A percentile compares a stretch with the other conserved stretches of the same genome.
phyloP scores from a whole-genome alignment of 2,329 filamentous ascomycete species.

The Fragosphaeria purpurea region DNA sequence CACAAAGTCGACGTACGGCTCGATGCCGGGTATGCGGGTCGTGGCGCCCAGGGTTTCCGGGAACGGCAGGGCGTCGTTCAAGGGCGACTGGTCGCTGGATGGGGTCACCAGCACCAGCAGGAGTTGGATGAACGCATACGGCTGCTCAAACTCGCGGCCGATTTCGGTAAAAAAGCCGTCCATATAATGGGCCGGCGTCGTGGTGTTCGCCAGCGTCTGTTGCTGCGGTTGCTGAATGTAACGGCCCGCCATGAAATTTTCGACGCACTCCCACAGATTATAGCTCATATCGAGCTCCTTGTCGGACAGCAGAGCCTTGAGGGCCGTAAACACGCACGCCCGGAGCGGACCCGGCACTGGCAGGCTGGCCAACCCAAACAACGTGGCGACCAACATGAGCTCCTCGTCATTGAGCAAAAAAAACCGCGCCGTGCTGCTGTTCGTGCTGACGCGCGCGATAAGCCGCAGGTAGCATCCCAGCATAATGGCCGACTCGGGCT shows the following conservation, averaged over 20 bases:
- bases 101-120: slow-evolving; percentile 64
- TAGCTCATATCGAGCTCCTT: slow-evolving; percentile 60
- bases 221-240: slow-evolving; percentile 28
- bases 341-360: slow-evolving; percentile 67
- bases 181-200: slow-evolving; percentile 30
- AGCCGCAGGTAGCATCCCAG: slow-evolving; percentile 87
- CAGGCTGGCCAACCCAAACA: slow-evolving; percentile 71
- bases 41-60: slow-evolving; percentile 73
- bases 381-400: slow-evolving; percentile 60
- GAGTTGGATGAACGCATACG: slow-evolving; percentile 72
- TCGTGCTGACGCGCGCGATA: slow-evolving; percentile 67
- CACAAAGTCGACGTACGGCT: slow-evolving; percentile 86
- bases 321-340: slow-evolving; percentile 71
- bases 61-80: slow-evolving; percentile 73
- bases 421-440: slow-evolving; percentile 61
- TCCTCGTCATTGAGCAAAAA: slow-evolving; percentile 55
- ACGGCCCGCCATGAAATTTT: slow-evolving; percentile 64
- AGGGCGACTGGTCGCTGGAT: slow-evolving; percentile 44
- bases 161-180: slow-evolving; percentile 65
- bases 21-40: slow-evolving; percentile 71
- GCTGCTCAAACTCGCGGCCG: slow-evolving; percentile 71
- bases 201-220: slow-evolving; percentile 19
- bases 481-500: slow-evolving; percentile 94
- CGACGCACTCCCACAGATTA: slow-evolving; percentile 69
- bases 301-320: slow-evolving; percentile 64